A percentile compares a stretch with the other conserved stretches of the same genome.
Conservation (phyloP, 179 eudicot species). For the Gypsophila paniculata region DNA sequence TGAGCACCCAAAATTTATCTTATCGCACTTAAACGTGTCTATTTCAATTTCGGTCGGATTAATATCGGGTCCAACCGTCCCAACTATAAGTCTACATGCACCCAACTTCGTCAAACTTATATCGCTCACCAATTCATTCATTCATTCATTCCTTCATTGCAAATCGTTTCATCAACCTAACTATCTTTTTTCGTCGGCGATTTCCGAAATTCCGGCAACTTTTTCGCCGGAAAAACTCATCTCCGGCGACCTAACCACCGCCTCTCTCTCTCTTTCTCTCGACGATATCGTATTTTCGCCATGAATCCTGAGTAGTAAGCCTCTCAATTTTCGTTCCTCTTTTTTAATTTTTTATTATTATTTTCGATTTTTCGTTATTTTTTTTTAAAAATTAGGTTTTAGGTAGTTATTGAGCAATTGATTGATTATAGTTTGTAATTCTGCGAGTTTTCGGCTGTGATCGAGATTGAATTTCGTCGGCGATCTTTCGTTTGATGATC, state of each 20-base stretch:
- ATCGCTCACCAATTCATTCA: too few species aligned
- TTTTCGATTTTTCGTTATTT: background rate
- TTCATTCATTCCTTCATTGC: too few species aligned
- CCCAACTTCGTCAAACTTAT: too few species aligned
- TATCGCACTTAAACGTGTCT: too few species aligned
- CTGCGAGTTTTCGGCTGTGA: background rate
- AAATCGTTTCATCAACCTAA: too few species aligned
- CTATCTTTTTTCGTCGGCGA: constrained; percentile 17
- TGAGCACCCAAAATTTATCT: too few species aligned
- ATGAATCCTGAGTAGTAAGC: constrained; percentile 39
- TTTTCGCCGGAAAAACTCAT: constrained; percentile 16
- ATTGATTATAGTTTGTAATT: constrained; percentile 16
- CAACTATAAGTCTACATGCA: too few species aligned
- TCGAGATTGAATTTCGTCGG: constrained; percentile 16
- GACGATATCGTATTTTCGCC: constrained; percentile 3
- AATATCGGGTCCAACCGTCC: too few species aligned
- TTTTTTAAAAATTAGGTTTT: background rate
- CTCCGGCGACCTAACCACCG: constrained; percentile 11
- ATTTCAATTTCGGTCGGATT: too few species aligned
- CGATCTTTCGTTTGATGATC: constrained; percentile 11
- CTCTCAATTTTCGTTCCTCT: too few species aligned
- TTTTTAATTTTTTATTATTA: background rate
- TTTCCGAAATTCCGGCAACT: constrained; percentile 19
- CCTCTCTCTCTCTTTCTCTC: background rate
- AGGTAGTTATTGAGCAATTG: background rate